Conservation (phyloP, 495 filamentous ascomycete species). For the Penicillium steckii region DNA sequence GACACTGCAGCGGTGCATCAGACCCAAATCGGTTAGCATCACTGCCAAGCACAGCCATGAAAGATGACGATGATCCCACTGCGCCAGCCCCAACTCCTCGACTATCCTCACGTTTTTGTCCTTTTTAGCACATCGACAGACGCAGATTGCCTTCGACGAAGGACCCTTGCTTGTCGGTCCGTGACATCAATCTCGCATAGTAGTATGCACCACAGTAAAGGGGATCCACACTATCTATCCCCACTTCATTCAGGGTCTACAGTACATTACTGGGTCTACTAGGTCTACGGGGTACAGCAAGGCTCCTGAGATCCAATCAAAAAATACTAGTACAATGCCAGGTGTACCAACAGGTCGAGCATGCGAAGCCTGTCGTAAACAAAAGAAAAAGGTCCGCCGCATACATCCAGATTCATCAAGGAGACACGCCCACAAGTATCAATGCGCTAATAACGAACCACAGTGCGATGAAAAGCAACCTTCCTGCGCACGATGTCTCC, state of each 20-base stretch:
- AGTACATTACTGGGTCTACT: no score
- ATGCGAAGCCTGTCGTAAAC: slow-evolving; percentile 50
- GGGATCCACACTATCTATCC: not conserved
- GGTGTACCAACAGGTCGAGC: slow-evolving; percentile 49
- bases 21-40: slow-evolving; percentile 18
- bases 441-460: not conserved
- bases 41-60: not conserved
- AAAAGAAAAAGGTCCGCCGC: slow-evolving; percentile 51
- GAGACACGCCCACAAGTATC: not conserved
- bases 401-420: not conserved
- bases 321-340: slow-evolving; percentile 50
- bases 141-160: not conserved
- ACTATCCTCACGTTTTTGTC: not conserved
- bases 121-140: not conserved
- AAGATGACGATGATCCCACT: slow-evolving; percentile 5
- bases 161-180: not conserved
- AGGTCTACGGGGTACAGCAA: not conserved
- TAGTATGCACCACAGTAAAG: not conserved
- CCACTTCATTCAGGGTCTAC: slow-evolving; percentile 1
- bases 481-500: slow-evolving; percentile 46
- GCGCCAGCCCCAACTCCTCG: slow-evolving; percentile 2
- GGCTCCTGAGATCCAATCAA: not conserved
- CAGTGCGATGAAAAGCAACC: slow-evolving; percentile 45
- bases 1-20: slow-evolving; percentile 15
- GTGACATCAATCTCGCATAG: not conserved